phyloP scores from a whole-genome alignment of 306 rosid species.

The peach (Prunus persica) region Prunus_persica_NCBIv2 NC_034015.1:20373501-20374000 shows the following conservation, averaged over 20 bases:
- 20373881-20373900: constrained; percentile 58
- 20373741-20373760: constrained; percentile 88
- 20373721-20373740: constrained; percentile 79
- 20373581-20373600: constrained; percentile 81
- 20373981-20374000: constrained; percentile 1
- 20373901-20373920: constrained; percentile 58
- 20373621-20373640: constrained; percentile 94
- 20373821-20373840: constrained; percentile 6
- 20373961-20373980: constrained; percentile 89
- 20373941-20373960: constrained; percentile 61
- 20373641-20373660: constrained; percentile 85
- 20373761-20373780: constrained; percentile 28
- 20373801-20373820: background rate
- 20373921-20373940: constrained; percentile 58
- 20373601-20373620: constrained; percentile 97
- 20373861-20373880: constrained; percentile 89
- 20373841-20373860: constrained; percentile 67
- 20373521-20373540: constrained; percentile 89
- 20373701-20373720: constrained; percentile 78
- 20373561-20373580: constrained; percentile 80
- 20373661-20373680: constrained; percentile 72
- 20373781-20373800: constrained; percentile 12
- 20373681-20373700: constrained; percentile 75
- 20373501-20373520: constrained; percentile 97
- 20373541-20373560: constrained; percentile 87